Base-by-base conservation (phyloP, 2,329 filamentous ascomycete species). In the Beauveria brongniartii region DNA sequence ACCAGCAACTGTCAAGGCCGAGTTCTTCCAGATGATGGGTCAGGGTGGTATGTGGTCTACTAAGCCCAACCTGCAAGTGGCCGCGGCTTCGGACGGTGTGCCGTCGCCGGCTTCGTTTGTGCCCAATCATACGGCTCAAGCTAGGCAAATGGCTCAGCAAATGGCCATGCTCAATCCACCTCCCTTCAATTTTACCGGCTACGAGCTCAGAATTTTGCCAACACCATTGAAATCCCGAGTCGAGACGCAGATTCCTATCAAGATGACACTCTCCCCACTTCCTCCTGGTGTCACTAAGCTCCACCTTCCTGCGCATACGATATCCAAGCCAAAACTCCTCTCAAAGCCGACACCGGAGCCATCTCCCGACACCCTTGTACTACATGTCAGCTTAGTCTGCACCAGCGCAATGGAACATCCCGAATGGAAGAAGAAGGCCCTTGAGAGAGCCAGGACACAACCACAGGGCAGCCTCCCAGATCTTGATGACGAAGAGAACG, bases 181-280 rank as follows among this genome's bases (percentile, higher is more conserved):
- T 24, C 62, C 67, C 12, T 74, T 70, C 51, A 70, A 66, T 43
- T 75, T 73, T 50, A 69, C 66, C 20, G 67, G 67, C 20, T 80
- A 74, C 55, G 74, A 75, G 55, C 72, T 90, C 44, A 82, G 80
- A 14, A 83, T 90, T 48, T 80, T 87, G 64, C 84, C 86, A 5
- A 89, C 85, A 3, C 88, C 88, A 5, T 71, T 84, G 61, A 97
- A 97, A 74, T 96, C 92, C 18, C 87, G 94, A 24, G 94, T 97
- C 20, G 94, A 99, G 77, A 97, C 94, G 0, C 94, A 97, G 71
- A 97, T 97, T 67, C 90, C 90, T 9, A 91, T 97, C 66, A 88
- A 88, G 68, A 81, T 97, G 73, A 89, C 87, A 0, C 75, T 97
- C 44, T 87, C 86, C 61, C 86, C 89, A 22, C 78, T 96, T 52